phyloP scores from a whole-genome alignment of 345 rosid genomes.

The Populus ilicifolia region DNA sequence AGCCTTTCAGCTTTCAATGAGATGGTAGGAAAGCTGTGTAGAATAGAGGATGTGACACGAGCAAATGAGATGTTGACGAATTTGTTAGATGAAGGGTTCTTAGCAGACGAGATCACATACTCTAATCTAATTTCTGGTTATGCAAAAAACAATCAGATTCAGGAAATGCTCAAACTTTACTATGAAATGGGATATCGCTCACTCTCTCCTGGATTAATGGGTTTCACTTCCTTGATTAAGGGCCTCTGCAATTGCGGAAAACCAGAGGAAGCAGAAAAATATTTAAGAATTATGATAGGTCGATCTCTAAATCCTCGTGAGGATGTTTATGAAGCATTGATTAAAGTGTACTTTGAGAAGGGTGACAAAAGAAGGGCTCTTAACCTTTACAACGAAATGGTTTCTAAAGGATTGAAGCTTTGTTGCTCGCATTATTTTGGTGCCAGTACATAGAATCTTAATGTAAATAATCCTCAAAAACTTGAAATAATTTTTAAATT shows the following conservation, averaged over 20 bases:
- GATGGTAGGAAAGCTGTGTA: slow-evolving; percentile 45
- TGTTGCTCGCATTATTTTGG: background rate
- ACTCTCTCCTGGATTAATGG: slow-evolving; percentile 36
- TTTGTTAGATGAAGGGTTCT: slow-evolving; percentile 52
- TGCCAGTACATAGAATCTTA: background rate
- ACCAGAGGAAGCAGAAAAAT: slow-evolving; percentile 52
- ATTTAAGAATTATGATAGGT: slow-evolving; percentile 40
- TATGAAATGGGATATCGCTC: slow-evolving; percentile 61
- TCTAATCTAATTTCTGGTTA: slow-evolving; percentile 45
- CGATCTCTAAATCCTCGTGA: slow-evolving; percentile 29
- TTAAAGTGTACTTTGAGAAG: slow-evolving; percentile 21
- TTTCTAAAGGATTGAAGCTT: slow-evolving; percentile 26
- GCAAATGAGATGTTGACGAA: slow-evolving; percentile 48
- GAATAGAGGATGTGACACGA: slow-evolving; percentile 31
- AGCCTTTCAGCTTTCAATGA: slow-evolving; percentile 45
- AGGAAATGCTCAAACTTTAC: slow-evolving; percentile 62
- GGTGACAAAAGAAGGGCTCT: slow-evolving; percentile 35
- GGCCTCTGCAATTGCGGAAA: slow-evolving; percentile 50
- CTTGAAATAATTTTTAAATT: too few relatives aligned
- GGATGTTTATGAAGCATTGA: slow-evolving; percentile 41
- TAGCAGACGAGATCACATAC: slow-evolving; percentile 47
- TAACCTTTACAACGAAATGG: slow-evolving; percentile 45
- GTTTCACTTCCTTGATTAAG: slow-evolving; percentile 38
- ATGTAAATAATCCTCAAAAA: background rate
- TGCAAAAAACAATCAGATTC: slow-evolving; percentile 35